Conservation (phyloP, 164 flowering plant genomes). For the Liquidambar formosana region DNA sequence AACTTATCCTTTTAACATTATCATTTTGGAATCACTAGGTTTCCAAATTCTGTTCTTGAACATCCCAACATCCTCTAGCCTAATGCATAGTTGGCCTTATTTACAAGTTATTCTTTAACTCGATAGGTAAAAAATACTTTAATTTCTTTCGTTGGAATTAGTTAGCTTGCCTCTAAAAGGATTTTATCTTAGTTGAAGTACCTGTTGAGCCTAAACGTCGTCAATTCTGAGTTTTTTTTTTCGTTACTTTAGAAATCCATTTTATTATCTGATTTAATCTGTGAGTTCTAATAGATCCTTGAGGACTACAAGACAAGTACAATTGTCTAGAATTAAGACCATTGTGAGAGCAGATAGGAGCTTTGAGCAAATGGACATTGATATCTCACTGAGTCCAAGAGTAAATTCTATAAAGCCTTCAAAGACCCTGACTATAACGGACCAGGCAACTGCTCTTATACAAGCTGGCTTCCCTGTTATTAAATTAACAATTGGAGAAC, state of each 20-base stretch:
- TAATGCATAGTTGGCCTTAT: too few relatives aligned
- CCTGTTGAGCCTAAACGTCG: neutral
- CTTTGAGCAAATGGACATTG: constrained; percentile 43
- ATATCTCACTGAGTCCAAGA: constrained; percentile 75
- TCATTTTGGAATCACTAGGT: too few relatives aligned
- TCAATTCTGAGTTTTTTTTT: too few relatives aligned
- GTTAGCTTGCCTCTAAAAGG: too few relatives aligned
- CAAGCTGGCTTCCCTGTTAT: constrained; percentile 94
- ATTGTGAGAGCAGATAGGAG: constrained; percentile 40
- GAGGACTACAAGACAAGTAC: constrained; percentile 17
- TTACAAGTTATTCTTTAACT: too few relatives aligned
- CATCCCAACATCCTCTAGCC: too few relatives aligned
- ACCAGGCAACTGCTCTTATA: constrained; percentile 85
- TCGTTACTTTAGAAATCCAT: neutral
- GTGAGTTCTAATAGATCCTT: constrained; percentile 26
- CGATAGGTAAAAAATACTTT: too few relatives aligned
- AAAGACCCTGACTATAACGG: constrained; percentile 82
- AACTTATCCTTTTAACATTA: too few relatives aligned
- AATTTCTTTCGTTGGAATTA: too few relatives aligned
- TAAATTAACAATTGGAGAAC: constrained; percentile 90
- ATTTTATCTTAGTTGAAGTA: too few relatives aligned
- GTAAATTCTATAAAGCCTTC: constrained; percentile 92
- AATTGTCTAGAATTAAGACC: constrained; percentile 25
- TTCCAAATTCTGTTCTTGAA: too few relatives aligned
- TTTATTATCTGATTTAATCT: neutral